Evolutionary conservation across 2,329 filamentous ascomycete genomes (phyloP).

Genomic region (Alternaria conjuncta): DNA sequence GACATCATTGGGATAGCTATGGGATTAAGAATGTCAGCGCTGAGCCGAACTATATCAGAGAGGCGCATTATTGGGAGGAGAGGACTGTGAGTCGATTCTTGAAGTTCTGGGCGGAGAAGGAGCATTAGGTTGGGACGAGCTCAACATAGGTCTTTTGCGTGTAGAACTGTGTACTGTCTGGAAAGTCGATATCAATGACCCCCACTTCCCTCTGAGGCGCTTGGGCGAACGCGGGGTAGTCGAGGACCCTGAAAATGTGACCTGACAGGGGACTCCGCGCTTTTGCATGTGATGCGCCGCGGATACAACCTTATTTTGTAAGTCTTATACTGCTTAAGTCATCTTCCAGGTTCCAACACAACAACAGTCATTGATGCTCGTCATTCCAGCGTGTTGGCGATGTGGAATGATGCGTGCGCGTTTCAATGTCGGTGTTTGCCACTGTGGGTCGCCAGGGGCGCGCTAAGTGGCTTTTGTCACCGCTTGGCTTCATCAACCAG

Average conservation of each 20-base stretch:
- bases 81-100: slow-evolving; percentile 52
- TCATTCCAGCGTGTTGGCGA: neutral
- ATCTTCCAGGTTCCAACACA: neutral
- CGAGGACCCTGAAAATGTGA: neutral
- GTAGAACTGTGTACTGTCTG: neutral
- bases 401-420: slow-evolving; percentile 11
- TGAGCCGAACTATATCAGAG: slow-evolving; percentile 60
- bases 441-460: slow-evolving; percentile 11
- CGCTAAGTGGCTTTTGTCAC: slow-evolving; percentile 12
- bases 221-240: neutral
- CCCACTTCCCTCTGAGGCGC: neutral
- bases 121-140: neutral
- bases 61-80: slow-evolving; percentile 60
- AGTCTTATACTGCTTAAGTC: neutral
- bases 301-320: neutral
- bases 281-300: neutral
- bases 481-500: slow-evolving; percentile 4
- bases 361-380: neutral
- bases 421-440: slow-evolving; percentile 11
- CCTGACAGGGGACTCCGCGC: neutral
- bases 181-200: neutral
- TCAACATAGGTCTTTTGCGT: neutral
- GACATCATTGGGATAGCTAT: slow-evolving; percentile 61
- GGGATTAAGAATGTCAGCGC: slow-evolving; percentile 50
- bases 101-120: slow-evolving; percentile 17